Evolutionary conservation across 768 basidiomycete species (phyloP), one percentile per base, ranked within the genome.

Genomic region (Coprinellus micaceus): DNA sequence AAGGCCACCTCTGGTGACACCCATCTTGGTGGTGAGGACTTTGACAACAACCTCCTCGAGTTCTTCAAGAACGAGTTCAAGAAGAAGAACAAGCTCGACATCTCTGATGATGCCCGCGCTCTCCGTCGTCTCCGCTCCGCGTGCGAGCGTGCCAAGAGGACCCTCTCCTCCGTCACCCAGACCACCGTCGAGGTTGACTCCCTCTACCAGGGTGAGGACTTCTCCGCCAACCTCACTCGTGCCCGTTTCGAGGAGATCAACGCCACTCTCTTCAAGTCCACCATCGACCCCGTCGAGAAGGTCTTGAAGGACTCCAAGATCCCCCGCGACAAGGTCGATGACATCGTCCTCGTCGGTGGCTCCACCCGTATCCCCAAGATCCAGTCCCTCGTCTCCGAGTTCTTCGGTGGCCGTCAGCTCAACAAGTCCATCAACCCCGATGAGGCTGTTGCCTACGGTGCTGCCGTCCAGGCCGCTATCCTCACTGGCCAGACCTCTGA

Each of bases 401-500:
- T 88, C 84, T 99, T 99, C 73, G 91, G 91, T 73, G 94, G 94
- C 60, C 94, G 96, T 67, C 91, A 95, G 72, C 78, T 98, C 70
- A 98, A 98, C 88, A 99, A 99, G 83, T 97, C 94, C 58, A 99
- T 99, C 80, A 99, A 99, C 84, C 97, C 97, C 61, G 97, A 99
- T 69, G 97, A 99, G 80, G 97, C 97, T 66, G 97, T 99, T 66
- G 97, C 97, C 48, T 98, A 98, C 76, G 97, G 97, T 80, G 97
- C 97, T 65, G 96, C 97, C 65, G 97, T 99, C 68, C 97, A 99
- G 78, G 97, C 97, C 59, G 97, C 97, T 57, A 91, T 99, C 69
- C 91, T 99, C 61, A 97, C 97, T 64, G 94, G 94, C 57, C 94
- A 98, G 74, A 98, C 95, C 48, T 98, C 94, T 33, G 97, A 99